These are phyloP conservation scores for Monilinia aucupariae DNA, from an alignment of 2,329 filamentous ascomycete species.

Conservation along the genomic window DNA sequence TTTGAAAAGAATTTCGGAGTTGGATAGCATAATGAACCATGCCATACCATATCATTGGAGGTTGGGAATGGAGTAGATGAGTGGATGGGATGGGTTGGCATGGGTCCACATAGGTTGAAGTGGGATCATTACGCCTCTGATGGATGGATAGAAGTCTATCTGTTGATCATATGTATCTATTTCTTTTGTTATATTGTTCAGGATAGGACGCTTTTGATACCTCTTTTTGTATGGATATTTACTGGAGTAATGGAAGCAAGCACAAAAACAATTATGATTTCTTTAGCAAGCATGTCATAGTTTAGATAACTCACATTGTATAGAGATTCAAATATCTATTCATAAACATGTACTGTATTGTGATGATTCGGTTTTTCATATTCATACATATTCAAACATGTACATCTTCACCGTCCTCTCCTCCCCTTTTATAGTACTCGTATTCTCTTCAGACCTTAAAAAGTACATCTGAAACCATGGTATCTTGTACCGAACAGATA, in stretches of 20 bases:
- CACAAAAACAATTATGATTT: not conserved
- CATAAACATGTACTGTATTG: too few species aligned
- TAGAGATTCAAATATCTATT: not conserved
- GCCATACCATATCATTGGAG: not conserved
- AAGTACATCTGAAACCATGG: too few species aligned
- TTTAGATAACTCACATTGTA: not conserved
- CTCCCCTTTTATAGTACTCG: too few species aligned
- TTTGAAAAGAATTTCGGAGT: not conserved
- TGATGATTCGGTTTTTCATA: too few species aligned
- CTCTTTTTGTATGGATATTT: not conserved
- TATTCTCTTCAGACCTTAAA: too few species aligned
- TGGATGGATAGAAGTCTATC: not conserved
- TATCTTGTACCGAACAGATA: too few species aligned
- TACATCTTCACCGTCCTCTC: too few species aligned
- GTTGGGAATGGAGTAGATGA: not conserved
- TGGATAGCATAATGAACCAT: not conserved
- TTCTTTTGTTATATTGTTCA: not conserved
- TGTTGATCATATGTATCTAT: not conserved
- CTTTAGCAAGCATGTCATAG: not conserved
- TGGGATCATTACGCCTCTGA: not conserved
- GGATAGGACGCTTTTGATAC: not conserved
- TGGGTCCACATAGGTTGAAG: not conserved
- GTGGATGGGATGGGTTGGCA: not conserved
- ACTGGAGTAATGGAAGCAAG: not conserved
- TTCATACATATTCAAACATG: too few species aligned